Conservation (phyloP, 257 asterid species). For the Solanum chiquidenum region DNA sequence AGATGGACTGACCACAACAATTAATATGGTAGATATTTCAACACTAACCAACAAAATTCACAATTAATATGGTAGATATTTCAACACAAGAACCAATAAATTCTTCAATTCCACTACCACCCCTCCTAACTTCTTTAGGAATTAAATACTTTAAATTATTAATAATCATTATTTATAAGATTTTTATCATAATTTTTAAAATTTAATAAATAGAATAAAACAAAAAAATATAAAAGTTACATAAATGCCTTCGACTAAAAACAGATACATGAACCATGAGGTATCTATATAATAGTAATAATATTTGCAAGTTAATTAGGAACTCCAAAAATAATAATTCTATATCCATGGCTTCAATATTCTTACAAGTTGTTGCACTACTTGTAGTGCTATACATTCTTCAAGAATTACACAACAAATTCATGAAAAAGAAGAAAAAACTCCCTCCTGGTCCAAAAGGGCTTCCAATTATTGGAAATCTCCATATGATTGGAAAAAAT, state of each 20-base stretch:
- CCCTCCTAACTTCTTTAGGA: background rate
- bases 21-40: background rate
- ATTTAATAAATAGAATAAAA: too few species aligned
- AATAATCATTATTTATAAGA: too few species aligned
- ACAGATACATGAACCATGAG: too few species aligned
- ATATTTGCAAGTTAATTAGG: background rate
- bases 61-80: background rate
- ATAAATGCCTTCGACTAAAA: too few species aligned
- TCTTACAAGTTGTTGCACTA: background rate
- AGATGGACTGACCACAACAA: too few species aligned
- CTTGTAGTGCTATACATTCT: background rate
- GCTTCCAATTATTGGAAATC: background rate
- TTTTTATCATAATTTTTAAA: too few species aligned
- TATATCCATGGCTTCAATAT: background rate
- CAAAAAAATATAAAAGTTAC: too few species aligned
- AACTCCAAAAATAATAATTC: background rate
- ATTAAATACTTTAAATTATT: too few species aligned
- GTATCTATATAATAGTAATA: too few species aligned
- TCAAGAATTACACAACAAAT: background rate
- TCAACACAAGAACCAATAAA: background rate
- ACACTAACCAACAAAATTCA: background rate
- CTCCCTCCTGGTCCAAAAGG: background rate
- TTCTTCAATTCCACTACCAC: background rate
- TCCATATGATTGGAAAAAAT: slow-evolving; percentile 6
- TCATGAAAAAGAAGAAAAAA: background rate